Percentiles rank a stretch among this genome's conserved stretches.
phyloP scores from a whole-genome alignment of 2,329 filamentous ascomycete species.

The Cytospora schulzeri region DNA sequence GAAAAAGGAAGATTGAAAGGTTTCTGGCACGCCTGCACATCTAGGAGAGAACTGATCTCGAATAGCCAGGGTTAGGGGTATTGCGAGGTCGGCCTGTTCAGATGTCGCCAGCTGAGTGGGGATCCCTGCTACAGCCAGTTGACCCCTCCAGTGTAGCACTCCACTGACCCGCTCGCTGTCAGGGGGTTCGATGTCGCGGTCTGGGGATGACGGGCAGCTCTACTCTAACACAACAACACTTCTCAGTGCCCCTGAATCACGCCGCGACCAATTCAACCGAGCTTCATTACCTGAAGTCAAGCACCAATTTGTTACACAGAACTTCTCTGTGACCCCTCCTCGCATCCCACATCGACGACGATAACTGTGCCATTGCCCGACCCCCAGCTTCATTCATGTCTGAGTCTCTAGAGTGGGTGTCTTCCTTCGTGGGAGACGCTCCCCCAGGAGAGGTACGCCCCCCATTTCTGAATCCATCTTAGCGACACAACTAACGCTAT shows the following conservation, averaged over 20 bases:
- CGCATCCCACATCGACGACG: neutral
- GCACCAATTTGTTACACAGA: neutral
- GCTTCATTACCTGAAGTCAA: neutral
- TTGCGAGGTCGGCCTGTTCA: neutral
- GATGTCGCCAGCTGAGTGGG: neutral
- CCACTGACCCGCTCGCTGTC: slow-evolving; percentile 22
- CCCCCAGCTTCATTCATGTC: slow-evolving; percentile 34
- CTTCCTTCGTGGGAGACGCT: slow-evolving; percentile 89
- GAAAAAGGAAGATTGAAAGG: too few species aligned
- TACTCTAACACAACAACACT: slow-evolving; percentile 14
- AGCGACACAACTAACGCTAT: slow-evolving; percentile 29
- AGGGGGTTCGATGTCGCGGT: slow-evolving; percentile 17
- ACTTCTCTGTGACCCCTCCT: neutral
- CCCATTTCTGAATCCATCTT: slow-evolving; percentile 20
- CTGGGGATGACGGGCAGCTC: slow-evolving; percentile 17
- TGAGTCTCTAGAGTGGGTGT: slow-evolving; percentile 60
- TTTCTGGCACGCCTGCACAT: neutral
- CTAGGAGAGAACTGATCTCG: neutral
- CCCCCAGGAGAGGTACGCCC: slow-evolving; percentile 88
- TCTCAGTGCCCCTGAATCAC: slow-evolving; percentile 12
- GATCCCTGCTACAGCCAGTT: neutral
- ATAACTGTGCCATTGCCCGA: neutral
- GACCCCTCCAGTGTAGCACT: neutral
- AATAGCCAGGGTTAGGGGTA: neutral
- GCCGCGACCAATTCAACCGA: neutral